Evolutionary conservation across 139 green algal species (phyloP).

Genomic region (Auxenochlorella pyrenoidosa): DNA sequence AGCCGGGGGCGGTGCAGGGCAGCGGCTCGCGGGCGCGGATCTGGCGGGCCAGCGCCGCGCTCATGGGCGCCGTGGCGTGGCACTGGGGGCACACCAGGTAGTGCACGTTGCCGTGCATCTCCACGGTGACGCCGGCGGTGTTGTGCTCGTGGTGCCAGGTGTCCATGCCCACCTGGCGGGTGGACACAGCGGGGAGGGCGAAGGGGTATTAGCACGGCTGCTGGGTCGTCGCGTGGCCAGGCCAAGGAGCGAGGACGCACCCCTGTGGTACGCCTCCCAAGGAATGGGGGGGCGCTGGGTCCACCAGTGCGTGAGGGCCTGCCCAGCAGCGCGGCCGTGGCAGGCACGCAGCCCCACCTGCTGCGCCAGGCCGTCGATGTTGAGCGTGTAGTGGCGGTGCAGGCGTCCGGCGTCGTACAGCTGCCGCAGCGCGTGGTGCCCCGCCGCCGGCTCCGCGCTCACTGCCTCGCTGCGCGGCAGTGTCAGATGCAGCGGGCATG

Average conservation of each 20-base stretch:
- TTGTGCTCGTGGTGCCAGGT: constrained; percentile 86
- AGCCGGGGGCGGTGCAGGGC: constrained; percentile 10
- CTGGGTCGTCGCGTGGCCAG: too few relatives aligned
- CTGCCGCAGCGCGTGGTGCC: constrained; percentile 64
- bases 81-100: constrained; percentile 68
- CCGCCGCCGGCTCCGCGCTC: constrained; percentile 55
- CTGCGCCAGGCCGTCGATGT: constrained; percentile 90
- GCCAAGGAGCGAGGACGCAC: too few relatives aligned
- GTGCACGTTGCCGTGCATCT: constrained; percentile 91
- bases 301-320: too few relatives aligned
- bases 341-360: not conserved
- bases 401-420: constrained; percentile 63
- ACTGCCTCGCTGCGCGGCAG: constrained; percentile 81
- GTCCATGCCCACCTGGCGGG: constrained; percentile 72
- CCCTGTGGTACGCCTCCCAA: too few relatives aligned
- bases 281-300: too few relatives aligned
- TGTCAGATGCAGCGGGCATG: constrained; percentile 70
- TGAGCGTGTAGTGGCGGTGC: constrained; percentile 92
- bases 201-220: too few relatives aligned
- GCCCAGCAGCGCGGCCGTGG: too few relatives aligned
- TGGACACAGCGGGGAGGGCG: not conserved
- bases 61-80: constrained; percentile 57
- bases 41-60: constrained; percentile 39
- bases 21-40: constrained; percentile 12
- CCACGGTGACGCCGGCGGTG: constrained; percentile 75